Evolutionary conservation across 768 basidiomycete species (phyloP), one percentile per base, ranked within the genome.

Genomic region (Boletus rex-veris): DNA sequence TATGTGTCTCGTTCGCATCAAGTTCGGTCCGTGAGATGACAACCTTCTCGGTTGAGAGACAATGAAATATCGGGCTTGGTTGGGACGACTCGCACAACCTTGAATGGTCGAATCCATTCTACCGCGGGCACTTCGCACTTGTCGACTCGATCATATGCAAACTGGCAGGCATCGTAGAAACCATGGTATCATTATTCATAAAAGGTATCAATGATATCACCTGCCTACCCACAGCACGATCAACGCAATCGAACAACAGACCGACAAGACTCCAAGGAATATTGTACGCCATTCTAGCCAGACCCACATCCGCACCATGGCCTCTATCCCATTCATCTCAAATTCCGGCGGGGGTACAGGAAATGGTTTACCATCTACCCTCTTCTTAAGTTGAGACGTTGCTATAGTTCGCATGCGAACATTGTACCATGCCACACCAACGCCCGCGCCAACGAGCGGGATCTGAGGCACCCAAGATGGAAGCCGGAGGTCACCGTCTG

Each of bases 401-500:
- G 84, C 77, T 30, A 87, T 62, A 28, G 71, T 67, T 51, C 83
- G 75, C 65, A 93, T 81, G 57, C 73, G 73, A 18, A 86, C 72
- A 16, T 67, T 65, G 68, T 91, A 87, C 89, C 89, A 91, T 5
- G 86, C 81, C 68, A 83, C 73, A 18, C 68, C 71, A 9, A 78
- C 66, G 0, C 86, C 81, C 1, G 85, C 88, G 0, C 90, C 89
- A 14, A 91, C 64, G 6, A 93, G 67, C 36, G 75, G 76, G 24
- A 90, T 75, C 15, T 75, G 71, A 3, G 77, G 73, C 5, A 84
- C 50, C 63, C 63, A 65, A 36, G 35, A 46, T 24, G 59, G 72
- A 3, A 50, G 41, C 30, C 31, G 52, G 12, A 52, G 50, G 5
- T 60, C 46, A 71, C 52, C 24, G 62, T 62, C 30, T 15, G 81